Evolutionary conservation across 257 asterid genomes (phyloP).

Genomic region (Voacanga thouarsii): DNA sequence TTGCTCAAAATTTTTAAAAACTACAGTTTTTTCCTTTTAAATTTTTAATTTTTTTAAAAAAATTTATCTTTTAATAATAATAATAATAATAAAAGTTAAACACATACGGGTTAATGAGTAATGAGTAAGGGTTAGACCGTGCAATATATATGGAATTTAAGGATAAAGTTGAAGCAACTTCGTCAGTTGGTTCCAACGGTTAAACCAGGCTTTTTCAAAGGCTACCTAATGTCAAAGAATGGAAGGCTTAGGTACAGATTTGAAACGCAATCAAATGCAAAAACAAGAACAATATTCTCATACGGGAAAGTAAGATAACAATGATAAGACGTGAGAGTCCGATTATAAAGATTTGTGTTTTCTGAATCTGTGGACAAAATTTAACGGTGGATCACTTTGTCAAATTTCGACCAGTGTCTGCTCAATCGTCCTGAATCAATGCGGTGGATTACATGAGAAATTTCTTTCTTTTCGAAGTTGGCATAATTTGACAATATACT

Average conservation of each 20-base stretch:
- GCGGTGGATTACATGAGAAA: neutral
- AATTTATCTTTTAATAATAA: too few relatives aligned
- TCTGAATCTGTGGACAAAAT: neutral
- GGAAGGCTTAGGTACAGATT: neutral
- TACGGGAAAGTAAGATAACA: neutral
- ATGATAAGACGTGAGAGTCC: conserved; percentile 20
- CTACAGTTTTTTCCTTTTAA: too few relatives aligned
- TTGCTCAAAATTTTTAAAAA: too few relatives aligned
- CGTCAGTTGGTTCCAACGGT: too few relatives aligned
- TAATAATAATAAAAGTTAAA: too few relatives aligned
- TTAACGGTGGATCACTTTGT: neutral
- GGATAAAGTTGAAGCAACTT: too few relatives aligned
- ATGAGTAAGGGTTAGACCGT: too few relatives aligned
- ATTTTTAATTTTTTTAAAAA: too few relatives aligned
- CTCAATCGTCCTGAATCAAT: neutral
- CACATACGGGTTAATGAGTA: too few relatives aligned
- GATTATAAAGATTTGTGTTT: neutral
- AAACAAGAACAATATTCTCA: neutral
- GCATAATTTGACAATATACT: neutral
- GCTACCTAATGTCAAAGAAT: neutral
- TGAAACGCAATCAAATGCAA: conserved; percentile 2
- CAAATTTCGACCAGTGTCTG: neutral
- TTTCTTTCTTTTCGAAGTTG: neutral
- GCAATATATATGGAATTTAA: too few relatives aligned
- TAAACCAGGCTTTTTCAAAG: too few relatives aligned